Conservation (phyloP, 1,284 basidiomycete genomes). For the Tylopilus orsonianus region DNA sequence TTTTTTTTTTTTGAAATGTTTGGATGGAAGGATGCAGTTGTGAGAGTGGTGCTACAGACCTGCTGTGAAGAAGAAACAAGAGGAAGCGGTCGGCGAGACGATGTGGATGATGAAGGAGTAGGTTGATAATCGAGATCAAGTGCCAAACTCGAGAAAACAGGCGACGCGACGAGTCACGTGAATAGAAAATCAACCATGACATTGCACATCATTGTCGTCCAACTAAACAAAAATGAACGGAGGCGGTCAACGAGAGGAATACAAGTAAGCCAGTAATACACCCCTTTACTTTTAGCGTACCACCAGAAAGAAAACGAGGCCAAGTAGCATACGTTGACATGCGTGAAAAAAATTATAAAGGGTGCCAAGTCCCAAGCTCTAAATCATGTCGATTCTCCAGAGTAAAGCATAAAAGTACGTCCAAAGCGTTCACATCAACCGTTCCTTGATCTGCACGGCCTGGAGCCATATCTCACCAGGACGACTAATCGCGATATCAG, state of each 20-base stretch:
- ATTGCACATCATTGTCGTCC: constrained; percentile 8
- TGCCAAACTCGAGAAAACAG: neutral
- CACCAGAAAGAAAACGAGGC: neutral
- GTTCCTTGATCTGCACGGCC: constrained; percentile 63
- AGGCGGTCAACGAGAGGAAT: constrained; percentile 8
- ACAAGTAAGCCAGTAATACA: constrained; percentile 23
- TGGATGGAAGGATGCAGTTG: neutral
- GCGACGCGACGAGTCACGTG: constrained; percentile 30
- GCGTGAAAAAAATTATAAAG: constrained; percentile 10
- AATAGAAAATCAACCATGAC: constrained; percentile 24
- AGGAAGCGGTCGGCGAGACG: constrained; percentile 6
- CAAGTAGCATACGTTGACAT: constrained; percentile 3
- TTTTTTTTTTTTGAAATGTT: neutral
- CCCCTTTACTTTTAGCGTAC: constrained; percentile 14
- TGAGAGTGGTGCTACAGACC: constrained; percentile 23
- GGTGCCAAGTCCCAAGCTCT: neutral
- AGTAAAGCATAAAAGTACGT: too few species aligned
- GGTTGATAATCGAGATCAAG: neutral
- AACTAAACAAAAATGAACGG: constrained; percentile 6
- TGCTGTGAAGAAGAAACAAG: constrained; percentile 18
- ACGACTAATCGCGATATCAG: constrained; percentile 45
- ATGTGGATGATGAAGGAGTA: neutral
- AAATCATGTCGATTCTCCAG: constrained; percentile 1
- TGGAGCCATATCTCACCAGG: constrained; percentile 81
- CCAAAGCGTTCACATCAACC: constrained; percentile 45